phyloP scores from a whole-genome alignment of 768 basidiomycete species.

The Termitomyces sp. region DNA sequence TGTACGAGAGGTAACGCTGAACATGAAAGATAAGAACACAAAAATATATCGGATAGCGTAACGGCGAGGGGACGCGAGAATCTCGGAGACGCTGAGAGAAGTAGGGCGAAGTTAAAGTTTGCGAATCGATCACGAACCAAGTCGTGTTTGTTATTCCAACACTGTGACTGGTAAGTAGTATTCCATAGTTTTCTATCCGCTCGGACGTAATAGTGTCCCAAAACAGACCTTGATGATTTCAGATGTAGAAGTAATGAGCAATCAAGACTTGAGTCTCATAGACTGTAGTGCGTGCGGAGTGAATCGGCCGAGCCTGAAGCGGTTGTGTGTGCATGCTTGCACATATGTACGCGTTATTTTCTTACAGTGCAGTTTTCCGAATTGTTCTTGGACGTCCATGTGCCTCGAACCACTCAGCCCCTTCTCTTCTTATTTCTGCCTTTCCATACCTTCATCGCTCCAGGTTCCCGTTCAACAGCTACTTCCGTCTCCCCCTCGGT shows the following conservation, averaged over 20 bases:
- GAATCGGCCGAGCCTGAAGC: not conserved
- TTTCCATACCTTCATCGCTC: conserved; percentile 47
- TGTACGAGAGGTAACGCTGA: not conserved
- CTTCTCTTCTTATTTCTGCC: conserved; percentile 15
- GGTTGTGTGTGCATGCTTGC: conserved; percentile 15
- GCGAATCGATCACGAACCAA: too few relatives aligned
- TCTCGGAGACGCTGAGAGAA: not conserved
- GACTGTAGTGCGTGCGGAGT: too few relatives aligned
- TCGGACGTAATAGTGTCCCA: too few relatives aligned
- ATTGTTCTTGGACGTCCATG: conserved; percentile 20
- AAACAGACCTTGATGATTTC: too few relatives aligned
- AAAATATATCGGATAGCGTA: not conserved
- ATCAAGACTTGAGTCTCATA: too few relatives aligned
- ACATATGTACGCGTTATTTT: conserved; percentile 27
- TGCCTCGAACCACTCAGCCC: conserved; percentile 10
- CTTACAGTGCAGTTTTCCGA: not conserved
- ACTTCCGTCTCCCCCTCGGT: conserved; percentile 27
- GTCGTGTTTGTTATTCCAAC: too few relatives aligned
- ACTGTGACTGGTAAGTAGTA: too few relatives aligned
- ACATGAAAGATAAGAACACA: not conserved
- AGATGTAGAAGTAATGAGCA: too few relatives aligned
- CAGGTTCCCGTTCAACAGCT: conserved; percentile 38
- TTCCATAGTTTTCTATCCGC: too few relatives aligned
- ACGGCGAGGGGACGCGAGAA: not conserved
- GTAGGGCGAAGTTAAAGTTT: too few relatives aligned